Evolutionary conservation across 2,329 filamentous ascomycete genomes (phyloP), one percentile per base, ranked within the genome.

Genomic region (Pseudogymnoascus destructans): DNA sequence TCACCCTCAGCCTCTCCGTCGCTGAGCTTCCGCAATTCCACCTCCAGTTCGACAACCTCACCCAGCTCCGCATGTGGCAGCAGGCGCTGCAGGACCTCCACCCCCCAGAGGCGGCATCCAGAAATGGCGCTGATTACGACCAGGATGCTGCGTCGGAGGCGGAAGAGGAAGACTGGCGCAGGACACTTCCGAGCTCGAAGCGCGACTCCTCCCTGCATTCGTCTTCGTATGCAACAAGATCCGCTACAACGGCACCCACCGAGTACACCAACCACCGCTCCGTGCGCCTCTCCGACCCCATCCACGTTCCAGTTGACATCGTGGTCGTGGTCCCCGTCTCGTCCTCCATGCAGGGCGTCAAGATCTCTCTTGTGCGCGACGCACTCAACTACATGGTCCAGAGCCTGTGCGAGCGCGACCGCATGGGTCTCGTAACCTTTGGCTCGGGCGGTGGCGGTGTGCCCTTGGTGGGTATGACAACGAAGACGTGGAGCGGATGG

Each of bases 271-370:
- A 79, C 69, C 79, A 79, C 15, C 76, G 66, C 78, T 58, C 60
- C 36, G 60, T 63, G 46, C 66, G 66, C 55, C 66, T 75, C 19
- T 65, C 72, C 30, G 60, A 65, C 64, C 57, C 73, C 72, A 70
- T 92, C 54, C 93, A 98, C 69, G 89, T 97, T 13, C 92, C 93
- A 1, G 82, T 97, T 58, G 93, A 98, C 68, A 84, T 98, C 27
- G 92, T 98, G 0, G 89, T 97, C 0, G 93, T 98, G 19, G 91
- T 98, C 32, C 93, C 93, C 0, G 90, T 98, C 5, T 97, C 93
- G 0, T 95, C 92, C 0, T 97, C 93, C 0, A 98, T 97, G 92
- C 93, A 97, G 72, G 93, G 93, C n/a, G 81, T 98, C 61, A 98
- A 98, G 74, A 96, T 97, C 68, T 95, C 92, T 61, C 78, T 98